Evolutionary conservation across 371 early-diverging fungal species (phyloP).

Genomic region (Mortierella sp.): DNA sequence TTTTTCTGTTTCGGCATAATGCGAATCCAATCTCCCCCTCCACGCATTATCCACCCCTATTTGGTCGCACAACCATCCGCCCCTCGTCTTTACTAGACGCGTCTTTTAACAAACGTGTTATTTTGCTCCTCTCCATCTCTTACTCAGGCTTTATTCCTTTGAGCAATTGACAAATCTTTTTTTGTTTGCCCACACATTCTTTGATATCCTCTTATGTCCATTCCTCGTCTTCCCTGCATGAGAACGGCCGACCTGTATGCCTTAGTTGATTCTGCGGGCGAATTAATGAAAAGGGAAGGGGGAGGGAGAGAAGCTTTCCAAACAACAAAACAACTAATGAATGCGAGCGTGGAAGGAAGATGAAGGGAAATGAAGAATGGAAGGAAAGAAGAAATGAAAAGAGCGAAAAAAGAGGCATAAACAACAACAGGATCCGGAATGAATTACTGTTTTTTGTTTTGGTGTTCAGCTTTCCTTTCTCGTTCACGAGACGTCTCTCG

Average conservation of each 20-base stretch:
- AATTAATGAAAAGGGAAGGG: too few relatives aligned
- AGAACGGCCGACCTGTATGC: neutral
- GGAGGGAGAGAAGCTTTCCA: too few relatives aligned
- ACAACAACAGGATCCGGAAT: neutral
- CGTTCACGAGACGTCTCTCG: neutral
- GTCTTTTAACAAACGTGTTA: too few relatives aligned
- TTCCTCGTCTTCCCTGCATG: neutral
- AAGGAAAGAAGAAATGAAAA: neutral
- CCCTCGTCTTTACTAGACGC: too few relatives aligned
- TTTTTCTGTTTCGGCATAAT: neutral
- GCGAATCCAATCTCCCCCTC: too few relatives aligned
- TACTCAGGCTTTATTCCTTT: neutral
- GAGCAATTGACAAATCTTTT: neutral
- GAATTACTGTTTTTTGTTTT: neutral
- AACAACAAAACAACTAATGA: too few relatives aligned
- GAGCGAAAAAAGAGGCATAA: neutral
- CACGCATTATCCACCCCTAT: too few relatives aligned
- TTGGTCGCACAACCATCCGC: too few relatives aligned
- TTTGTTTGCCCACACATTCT: neutral
- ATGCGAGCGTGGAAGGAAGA: too few relatives aligned
- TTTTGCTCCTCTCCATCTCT: neutral
- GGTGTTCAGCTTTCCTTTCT: neutral
- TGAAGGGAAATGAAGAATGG: neutral
- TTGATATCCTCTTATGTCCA: neutral
- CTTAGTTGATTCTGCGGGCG: neutral